Conservation (phyloP, 176 grass and related monocot species). For the Tillandsia leiboldiana region DNA sequence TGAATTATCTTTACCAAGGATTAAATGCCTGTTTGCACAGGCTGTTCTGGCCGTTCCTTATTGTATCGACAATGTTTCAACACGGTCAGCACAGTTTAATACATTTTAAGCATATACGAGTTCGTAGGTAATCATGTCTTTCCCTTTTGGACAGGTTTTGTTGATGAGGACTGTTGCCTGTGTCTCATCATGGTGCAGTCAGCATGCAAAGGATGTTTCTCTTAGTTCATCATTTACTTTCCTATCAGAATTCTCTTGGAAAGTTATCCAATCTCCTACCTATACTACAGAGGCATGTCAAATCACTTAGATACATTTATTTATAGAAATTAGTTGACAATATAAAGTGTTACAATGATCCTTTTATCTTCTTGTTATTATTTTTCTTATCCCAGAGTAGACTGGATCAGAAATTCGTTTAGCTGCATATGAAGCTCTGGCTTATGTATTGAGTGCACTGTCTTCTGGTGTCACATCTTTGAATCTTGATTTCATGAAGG, state of each 20-base stretch:
- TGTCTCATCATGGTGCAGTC: conserved; percentile 55
- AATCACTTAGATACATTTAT: conserved; percentile 13
- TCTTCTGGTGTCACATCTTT: conserved; percentile 26
- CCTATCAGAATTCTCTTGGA: conserved; percentile 73
- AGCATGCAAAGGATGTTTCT: conserved; percentile 26
- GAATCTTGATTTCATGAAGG: conserved; percentile 28
- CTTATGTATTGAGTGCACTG: conserved; percentile 49
- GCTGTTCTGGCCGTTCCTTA: too few relatives aligned
- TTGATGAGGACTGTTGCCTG: conserved; percentile 55
- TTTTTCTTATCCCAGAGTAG: conserved; percentile 28
- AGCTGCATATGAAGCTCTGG: conserved; percentile 78
- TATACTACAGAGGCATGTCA: conserved; percentile 49
- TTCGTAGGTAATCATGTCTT: background rate
- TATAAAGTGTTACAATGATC: background rate
- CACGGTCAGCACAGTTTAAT: too few relatives aligned
- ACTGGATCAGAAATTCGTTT: conserved; percentile 73
- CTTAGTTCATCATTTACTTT: conserved; percentile 53
- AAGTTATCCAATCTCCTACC: conserved; percentile 55
- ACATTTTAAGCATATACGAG: too few relatives aligned
- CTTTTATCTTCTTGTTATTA: background rate
- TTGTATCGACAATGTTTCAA: too few relatives aligned
- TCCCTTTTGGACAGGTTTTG: conserved; percentile 64
- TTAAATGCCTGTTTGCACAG: too few relatives aligned
- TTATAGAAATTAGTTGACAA: background rate
- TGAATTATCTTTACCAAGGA: too few relatives aligned